Evolutionary conservation across 176 grass and related monocot species (phyloP).

Genomic region (Microstegium vimineum): DNA sequence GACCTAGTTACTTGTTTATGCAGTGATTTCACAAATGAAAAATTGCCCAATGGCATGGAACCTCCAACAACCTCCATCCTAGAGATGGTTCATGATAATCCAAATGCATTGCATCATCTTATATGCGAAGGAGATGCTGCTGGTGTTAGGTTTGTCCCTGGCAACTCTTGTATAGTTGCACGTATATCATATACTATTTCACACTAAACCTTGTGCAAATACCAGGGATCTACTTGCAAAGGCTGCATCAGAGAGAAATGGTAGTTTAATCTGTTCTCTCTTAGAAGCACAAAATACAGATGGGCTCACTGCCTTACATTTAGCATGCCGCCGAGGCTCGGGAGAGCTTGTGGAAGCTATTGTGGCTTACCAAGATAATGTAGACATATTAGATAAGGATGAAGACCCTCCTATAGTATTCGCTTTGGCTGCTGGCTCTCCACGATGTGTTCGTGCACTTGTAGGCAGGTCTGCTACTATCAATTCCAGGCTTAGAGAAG

Average conservation of each 20-base stretch:
- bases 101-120: constrained; percentile 87
- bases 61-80: constrained; percentile 61
- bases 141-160: constrained; percentile 60
- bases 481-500: constrained; percentile 74
- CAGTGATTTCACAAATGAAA: constrained; percentile 72
- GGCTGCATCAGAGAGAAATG: constrained; percentile 61
- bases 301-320: constrained; percentile 87
- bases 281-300: constrained; percentile 88
- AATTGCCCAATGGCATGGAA: constrained; percentile 49
- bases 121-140: constrained; percentile 76
- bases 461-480: constrained; percentile 71
- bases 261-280: constrained; percentile 59
- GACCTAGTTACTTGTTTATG: constrained; percentile 26
- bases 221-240: constrained; percentile 78
- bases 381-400: constrained; percentile 90
- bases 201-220: constrained; percentile 24
- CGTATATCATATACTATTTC: constrained; percentile 1
- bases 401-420: constrained; percentile 88
- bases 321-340: constrained; percentile 84
- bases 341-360: constrained; percentile 84
- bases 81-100: constrained; percentile 68
- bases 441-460: constrained; percentile 79
- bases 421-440: constrained; percentile 92
- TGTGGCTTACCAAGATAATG: constrained; percentile 85
- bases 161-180: constrained; percentile 5